Conservation (phyloP, 345 rosid genomes). For the Salix viminalis region DNA sequence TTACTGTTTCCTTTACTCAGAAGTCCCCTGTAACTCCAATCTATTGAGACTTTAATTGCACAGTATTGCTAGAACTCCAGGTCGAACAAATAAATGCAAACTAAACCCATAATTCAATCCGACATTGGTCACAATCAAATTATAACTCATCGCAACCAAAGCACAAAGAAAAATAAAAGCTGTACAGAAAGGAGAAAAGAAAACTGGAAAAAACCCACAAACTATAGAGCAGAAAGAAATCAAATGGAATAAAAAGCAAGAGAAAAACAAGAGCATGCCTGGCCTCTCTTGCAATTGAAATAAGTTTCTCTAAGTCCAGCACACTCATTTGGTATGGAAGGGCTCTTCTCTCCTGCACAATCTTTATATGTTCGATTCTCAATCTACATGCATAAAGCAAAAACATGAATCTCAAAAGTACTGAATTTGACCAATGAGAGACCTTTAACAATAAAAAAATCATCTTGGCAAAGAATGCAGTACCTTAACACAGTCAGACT, state of each 20-base stretch:
- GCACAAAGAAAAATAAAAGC: not conserved
- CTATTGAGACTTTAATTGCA: not conserved
- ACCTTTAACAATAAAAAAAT: not conserved
- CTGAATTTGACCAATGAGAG: not conserved
- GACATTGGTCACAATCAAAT: not conserved
- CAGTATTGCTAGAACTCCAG: not conserved
- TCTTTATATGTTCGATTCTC: constrained; percentile 76
- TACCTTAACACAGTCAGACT: constrained; percentile 82
- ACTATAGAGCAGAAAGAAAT: not conserved
- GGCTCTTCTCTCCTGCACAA: constrained; percentile 82
- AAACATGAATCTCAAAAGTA: not conserved
- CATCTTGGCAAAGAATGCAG: not conserved
- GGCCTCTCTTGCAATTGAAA: constrained; percentile 99
- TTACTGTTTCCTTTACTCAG: not conserved
- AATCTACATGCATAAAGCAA: constrained; percentile 29
- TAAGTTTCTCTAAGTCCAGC: constrained; percentile 93
- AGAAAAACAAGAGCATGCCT: constrained; percentile 29
- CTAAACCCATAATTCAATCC: not conserved
- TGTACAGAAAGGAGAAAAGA: not conserved
- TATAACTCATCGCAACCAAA: not conserved
- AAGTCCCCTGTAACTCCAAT: not conserved
- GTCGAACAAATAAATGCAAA: not conserved
- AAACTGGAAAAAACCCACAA: not conserved
- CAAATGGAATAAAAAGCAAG: not conserved
- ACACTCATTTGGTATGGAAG: constrained; percentile 77